Conservation (phyloP, 805 yeast species). For the Barnettozyma botsteinii region DNA sequence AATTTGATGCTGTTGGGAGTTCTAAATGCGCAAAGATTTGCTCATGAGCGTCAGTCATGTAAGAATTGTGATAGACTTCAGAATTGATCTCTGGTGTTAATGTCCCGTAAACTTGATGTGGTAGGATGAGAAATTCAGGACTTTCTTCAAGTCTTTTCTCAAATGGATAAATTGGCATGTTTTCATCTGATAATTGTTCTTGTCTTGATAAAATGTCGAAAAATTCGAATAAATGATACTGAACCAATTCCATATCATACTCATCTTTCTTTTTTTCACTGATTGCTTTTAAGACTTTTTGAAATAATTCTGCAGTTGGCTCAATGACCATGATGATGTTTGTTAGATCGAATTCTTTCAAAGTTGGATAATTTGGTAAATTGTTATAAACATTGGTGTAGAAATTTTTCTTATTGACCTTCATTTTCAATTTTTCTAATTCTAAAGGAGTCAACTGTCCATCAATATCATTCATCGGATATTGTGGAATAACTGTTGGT, state of each 20-base stretch:
- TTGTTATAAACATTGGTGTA: conserved; percentile 31
- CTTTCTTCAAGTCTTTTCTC: conserved; percentile 10
- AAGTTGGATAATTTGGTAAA: conserved; percentile 31
- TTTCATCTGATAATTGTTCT: background rate
- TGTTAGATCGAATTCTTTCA: conserved; percentile 29
- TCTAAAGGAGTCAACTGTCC: background rate
- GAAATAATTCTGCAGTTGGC: conserved; percentile 34
- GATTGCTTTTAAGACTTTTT: conserved; percentile 19
- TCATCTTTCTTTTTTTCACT: conserved; percentile 30
- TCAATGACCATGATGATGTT: conserved; percentile 56
- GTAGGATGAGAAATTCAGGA: conserved; percentile 35
- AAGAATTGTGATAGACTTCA: conserved; percentile 34
- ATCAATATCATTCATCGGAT: background rate
- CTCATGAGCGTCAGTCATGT: conserved; percentile 39
- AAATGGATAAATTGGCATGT: conserved; percentile 5
- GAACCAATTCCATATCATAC: conserved; percentile 49
- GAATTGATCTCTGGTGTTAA: conserved; percentile 43
- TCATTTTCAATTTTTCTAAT: background rate
- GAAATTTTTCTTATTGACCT: conserved; percentile 12
- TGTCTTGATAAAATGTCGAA: conserved; percentile 16
- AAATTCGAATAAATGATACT: conserved; percentile 33
- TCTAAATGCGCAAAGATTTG: conserved; percentile 28
- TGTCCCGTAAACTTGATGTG: conserved; percentile 46
- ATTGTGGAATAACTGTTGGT: background rate
- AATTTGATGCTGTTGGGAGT: conserved; percentile 6